A percentile compares a stretch with the other conserved stretches of the same genome.
These are phyloP conservation scores for Dinochytrium kinnereticum DNA, from an alignment of 371 early-diverging fungal species.

Conservation along the genomic window DNA sequence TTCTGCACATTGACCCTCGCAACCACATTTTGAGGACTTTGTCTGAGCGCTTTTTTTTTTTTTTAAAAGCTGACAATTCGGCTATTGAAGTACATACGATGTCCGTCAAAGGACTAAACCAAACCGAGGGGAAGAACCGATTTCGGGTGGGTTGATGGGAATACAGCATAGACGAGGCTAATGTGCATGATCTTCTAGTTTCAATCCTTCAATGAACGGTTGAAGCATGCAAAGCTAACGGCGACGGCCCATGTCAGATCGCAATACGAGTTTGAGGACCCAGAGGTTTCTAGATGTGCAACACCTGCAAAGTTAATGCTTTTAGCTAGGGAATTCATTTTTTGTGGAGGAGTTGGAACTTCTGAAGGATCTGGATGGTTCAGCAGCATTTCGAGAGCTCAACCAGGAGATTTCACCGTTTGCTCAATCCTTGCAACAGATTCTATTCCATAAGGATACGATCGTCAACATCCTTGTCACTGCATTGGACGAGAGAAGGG, in stretches of 20 bases:
- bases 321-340: constrained; percentile 64
- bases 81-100: no score
- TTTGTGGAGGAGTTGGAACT: constrained; percentile 78
- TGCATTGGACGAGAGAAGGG: constrained; percentile 64
- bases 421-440: constrained; percentile 78
- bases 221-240: background rate
- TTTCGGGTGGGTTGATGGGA: background rate
- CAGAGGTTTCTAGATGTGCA: background rate
- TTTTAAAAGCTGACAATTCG: no score
- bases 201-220: constrained; percentile 8
- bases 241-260: background rate
- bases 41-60: no score
- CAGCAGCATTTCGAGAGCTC: constrained; percentile 78
- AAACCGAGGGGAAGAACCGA: background rate
- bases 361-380: constrained; percentile 88
- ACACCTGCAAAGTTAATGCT: background rate
- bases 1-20: no score
- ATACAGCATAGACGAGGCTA: background rate
- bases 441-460: constrained; percentile 85
- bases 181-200: background rate
- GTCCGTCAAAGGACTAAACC: background rate
- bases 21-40: no score
- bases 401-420: constrained; percentile 64
- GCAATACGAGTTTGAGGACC: background rate
- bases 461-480: constrained; percentile 72